Evolutionary conservation across 2,329 filamentous ascomycete genomes (phyloP).

Genomic region (Exophiala oligosperma): DNA sequence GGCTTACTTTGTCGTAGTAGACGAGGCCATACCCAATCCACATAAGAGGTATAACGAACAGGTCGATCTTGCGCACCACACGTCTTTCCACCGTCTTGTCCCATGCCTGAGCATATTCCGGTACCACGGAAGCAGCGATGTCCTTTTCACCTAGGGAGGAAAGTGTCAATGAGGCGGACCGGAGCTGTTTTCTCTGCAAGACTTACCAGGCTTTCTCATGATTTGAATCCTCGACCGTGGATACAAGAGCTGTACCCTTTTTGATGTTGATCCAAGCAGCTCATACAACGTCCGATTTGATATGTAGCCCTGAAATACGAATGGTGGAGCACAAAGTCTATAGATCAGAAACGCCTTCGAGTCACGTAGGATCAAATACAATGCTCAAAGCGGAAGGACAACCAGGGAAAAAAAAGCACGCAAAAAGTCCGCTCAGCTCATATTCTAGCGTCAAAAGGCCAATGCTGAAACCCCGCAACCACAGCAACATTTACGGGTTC

Average conservation of each 20-base stretch:
- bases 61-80: constrained; percentile 66
- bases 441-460: background rate
- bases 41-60: constrained; percentile 69
- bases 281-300: no score
- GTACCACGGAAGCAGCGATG: constrained; percentile 60
- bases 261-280: background rate
- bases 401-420: background rate
- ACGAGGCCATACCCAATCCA: constrained; percentile 65
- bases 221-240: background rate
- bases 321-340: no score
- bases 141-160: constrained; percentile 46
- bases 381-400: background rate
- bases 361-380: no score
- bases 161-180: background rate
- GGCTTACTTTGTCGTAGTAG: constrained; percentile 65
- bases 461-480: no score
- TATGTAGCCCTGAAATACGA: no score
- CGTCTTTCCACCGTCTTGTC: constrained; percentile 57
- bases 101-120: constrained; percentile 54
- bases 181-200: background rate
- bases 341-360: no score
- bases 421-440: background rate
- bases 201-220: constrained; percentile 4
- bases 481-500: background rate
- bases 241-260: background rate